Conservation (phyloP, 129 eudicot genomes). For the Apium graveolens region DNA sequence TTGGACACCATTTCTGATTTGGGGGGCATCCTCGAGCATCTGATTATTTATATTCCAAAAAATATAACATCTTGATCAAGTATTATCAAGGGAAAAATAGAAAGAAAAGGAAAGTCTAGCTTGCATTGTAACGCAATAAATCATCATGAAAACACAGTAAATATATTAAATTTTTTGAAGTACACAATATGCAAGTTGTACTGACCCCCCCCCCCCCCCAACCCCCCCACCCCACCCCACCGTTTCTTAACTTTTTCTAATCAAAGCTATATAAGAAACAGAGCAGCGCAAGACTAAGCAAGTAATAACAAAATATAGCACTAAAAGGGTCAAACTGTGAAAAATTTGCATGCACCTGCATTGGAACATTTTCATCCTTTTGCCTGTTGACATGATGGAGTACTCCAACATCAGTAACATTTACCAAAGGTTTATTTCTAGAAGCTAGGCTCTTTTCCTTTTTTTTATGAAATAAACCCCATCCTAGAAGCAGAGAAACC, state of each 20-base stretch:
- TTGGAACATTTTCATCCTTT: conserved; percentile 60
- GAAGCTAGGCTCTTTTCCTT: conserved; percentile 37
- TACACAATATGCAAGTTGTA: too few species aligned
- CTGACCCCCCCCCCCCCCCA: too few species aligned
- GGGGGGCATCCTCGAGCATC: conserved; percentile 70
- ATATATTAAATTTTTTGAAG: neutral
- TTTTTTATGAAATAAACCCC: conserved; percentile 71
- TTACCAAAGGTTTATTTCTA: conserved; percentile 51
- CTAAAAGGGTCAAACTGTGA: neutral
- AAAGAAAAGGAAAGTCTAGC: neutral
- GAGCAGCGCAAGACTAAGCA: neutral
- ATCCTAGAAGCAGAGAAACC: conserved; percentile 80
- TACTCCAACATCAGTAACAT: conserved; percentile 42
- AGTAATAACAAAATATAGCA: conserved; percentile 2
- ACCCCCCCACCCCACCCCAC: too few species aligned
- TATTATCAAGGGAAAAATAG: neutral
- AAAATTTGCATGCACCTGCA: conserved; percentile 47
- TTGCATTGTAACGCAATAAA: neutral
- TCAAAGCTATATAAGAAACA: neutral
- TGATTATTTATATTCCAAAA: conserved; percentile 17
- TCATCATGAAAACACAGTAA: neutral
- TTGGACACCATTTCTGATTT: conserved; percentile 54
- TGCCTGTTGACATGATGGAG: conserved; percentile 41
- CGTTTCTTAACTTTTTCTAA: neutral
- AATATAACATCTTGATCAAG: neutral